Conservation (phyloP, 164 flowering plant species). For the Stephania cephalantha region DNA sequence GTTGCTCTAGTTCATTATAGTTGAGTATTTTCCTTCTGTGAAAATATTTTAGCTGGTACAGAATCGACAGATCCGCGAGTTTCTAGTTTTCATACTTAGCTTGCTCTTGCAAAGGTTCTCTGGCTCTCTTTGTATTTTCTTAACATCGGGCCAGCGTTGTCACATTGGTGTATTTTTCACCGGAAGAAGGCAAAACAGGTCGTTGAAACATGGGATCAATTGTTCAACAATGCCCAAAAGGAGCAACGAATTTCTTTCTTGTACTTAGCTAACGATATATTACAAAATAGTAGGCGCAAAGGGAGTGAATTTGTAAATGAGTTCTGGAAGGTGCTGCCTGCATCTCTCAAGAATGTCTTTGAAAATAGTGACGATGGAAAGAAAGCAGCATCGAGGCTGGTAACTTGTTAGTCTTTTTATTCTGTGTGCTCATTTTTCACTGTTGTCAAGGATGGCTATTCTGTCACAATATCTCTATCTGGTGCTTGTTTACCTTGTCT, state of each 20-base stretch:
- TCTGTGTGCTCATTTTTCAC: not conserved
- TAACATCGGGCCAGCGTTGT: conserved; percentile 10
- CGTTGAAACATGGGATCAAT: conserved; percentile 18
- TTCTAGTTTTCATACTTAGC: too few relatives aligned
- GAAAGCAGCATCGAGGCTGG: conserved; percentile 16
- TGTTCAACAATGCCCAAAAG: conserved; percentile 8
- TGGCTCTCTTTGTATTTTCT: not conserved
- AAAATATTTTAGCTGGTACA: too few relatives aligned
- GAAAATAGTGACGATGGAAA: conserved; percentile 15
- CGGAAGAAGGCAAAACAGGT: conserved; percentile 14
- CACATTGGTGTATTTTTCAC: conserved; percentile 18
- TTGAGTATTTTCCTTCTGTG: too few relatives aligned
- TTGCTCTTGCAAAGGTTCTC: not conserved
- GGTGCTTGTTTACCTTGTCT: not conserved
- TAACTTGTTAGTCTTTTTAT: not conserved
- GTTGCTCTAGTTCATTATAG: too few relatives aligned
- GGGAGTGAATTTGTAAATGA: conserved; percentile 17
- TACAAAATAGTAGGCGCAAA: conserved; percentile 17
- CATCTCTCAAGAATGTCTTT: conserved; percentile 11
- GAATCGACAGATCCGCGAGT: too few relatives aligned
- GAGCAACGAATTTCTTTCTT: conserved; percentile 13
- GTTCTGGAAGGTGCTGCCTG: conserved; percentile 17
- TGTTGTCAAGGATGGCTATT: not conserved
- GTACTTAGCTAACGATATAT: conserved; percentile 17
- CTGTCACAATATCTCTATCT: not conserved